These are phyloP conservation scores for Deinandra increscens DNA, from an alignment of 129 eudicot genomes.

Conservation along the genomic window DNA sequence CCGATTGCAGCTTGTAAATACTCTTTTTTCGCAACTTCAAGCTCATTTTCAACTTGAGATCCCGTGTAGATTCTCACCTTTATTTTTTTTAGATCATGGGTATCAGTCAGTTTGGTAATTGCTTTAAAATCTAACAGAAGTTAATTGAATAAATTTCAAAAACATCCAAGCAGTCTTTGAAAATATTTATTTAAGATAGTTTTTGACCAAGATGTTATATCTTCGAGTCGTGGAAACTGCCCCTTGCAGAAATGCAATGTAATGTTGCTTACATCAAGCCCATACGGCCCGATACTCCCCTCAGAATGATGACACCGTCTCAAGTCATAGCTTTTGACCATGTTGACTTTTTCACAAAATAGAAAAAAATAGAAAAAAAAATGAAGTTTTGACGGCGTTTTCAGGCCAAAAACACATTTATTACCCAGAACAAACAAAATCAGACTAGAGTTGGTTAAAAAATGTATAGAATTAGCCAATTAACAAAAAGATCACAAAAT, in stretches of 20 bases:
- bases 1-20: conserved; percentile 78
- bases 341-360: too few species aligned
- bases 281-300: too few species aligned
- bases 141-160: neutral
- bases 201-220: neutral
- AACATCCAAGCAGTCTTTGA: neutral
- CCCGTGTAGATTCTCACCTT: conserved; percentile 87
- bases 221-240: too few species aligned
- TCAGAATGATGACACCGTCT: too few species aligned
- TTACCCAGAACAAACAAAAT: neutral
- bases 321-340: too few species aligned
- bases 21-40: conserved; percentile 68
- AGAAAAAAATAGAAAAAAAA: too few species aligned
- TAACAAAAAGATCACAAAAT: neutral
- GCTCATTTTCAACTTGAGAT: conserved; percentile 65
- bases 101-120: conserved; percentile 8
- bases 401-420: neutral
- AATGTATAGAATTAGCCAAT: neutral
- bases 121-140: neutral
- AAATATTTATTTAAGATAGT: neutral
- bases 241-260: too few species aligned
- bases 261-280: too few species aligned
- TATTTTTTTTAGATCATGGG: conserved; percentile 28
- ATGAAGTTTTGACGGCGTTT: neutral
- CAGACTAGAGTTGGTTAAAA: neutral